Evolutionary conservation across 768 basidiomycete species (phyloP).

Genomic region (Coprinopsis marcescibilis): DNA sequence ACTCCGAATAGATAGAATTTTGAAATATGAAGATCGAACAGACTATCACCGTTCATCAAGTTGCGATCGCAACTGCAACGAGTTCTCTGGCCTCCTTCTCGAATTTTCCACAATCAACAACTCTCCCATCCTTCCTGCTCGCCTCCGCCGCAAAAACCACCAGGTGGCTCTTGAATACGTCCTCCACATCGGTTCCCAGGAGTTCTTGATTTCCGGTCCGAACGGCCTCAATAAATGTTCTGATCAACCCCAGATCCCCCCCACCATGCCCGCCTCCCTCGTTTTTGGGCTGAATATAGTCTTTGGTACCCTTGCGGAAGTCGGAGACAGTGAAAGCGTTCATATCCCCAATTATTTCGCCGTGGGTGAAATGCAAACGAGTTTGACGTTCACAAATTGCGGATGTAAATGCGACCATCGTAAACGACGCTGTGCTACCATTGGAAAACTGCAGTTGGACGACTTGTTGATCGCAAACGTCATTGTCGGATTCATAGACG

Average conservation of each 20-base stretch:
- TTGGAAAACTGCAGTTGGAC: slow-evolving; percentile 85
- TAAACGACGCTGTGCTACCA: slow-evolving; percentile 79
- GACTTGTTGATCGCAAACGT: slow-evolving; percentile 88
- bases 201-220: slow-evolving; percentile 52
- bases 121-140: slow-evolving; percentile 60
- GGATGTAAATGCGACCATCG: slow-evolving; percentile 84
- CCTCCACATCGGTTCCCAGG: slow-evolving; percentile 61
- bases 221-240: slow-evolving; percentile 73
- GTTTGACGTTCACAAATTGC: slow-evolving; percentile 79
- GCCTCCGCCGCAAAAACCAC: slow-evolving; percentile 86
- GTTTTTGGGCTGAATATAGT: slow-evolving; percentile 38
- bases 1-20: neutral
- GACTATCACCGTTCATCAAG: slow-evolving; percentile 2
- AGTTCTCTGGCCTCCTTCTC: slow-evolving; percentile 34
- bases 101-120: slow-evolving; percentile 67
- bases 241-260: slow-evolving; percentile 73
- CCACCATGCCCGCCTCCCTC: slow-evolving; percentile 80
- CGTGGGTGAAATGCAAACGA: slow-evolving; percentile 78
- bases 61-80: neutral
- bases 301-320: slow-evolving; percentile 54
- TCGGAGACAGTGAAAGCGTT: slow-evolving; percentile 66
- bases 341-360: slow-evolving; percentile 90
- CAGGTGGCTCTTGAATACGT: slow-evolving; percentile 73
- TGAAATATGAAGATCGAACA: neutral
- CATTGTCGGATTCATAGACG: slow-evolving; percentile 80